Evolutionary conservation across 805 yeast genomes (phyloP).

Genomic region (Suhomyces canberraensis): DNA sequence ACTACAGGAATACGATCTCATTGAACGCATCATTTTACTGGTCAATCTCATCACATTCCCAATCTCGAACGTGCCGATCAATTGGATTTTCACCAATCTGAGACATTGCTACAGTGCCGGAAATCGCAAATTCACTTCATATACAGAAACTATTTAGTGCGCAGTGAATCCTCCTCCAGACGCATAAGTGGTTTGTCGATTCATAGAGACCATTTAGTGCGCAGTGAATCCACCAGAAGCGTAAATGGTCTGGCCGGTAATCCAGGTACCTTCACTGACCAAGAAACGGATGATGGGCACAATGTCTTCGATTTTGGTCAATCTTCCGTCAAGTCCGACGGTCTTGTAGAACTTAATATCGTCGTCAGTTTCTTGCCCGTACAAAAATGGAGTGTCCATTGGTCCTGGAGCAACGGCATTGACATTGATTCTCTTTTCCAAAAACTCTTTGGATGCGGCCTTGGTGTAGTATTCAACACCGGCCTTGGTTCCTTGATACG

Average conservation of each 20-base stretch:
- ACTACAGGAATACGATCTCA: no score
- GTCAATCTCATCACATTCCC: no score
- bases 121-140: no score
- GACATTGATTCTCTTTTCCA: constrained; percentile 43
- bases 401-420: constrained; percentile 65
- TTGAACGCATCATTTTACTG: no score
- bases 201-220: constrained; percentile 27
- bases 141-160: constrained; percentile 27
- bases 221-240: constrained; percentile 68
- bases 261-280: constrained; percentile 65
- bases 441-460: constrained; percentile 53
- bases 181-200: background rate
- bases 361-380: constrained; percentile 54
- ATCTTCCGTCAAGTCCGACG: constrained; percentile 45
- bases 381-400: constrained; percentile 64
- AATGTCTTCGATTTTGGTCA: constrained; percentile 58
- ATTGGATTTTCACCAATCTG: no score
- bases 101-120: no score
- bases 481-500: constrained; percentile 57
- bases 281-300: constrained; percentile 61
- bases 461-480: constrained; percentile 54
- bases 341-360: constrained; percentile 55
- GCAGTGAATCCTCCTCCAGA: constrained; percentile 74
- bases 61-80: no score
- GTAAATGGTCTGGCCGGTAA: constrained; percentile 66